Evolutionary conservation across 306 rosid genomes (phyloP).

Genomic region (Lupinus albus): DNA sequence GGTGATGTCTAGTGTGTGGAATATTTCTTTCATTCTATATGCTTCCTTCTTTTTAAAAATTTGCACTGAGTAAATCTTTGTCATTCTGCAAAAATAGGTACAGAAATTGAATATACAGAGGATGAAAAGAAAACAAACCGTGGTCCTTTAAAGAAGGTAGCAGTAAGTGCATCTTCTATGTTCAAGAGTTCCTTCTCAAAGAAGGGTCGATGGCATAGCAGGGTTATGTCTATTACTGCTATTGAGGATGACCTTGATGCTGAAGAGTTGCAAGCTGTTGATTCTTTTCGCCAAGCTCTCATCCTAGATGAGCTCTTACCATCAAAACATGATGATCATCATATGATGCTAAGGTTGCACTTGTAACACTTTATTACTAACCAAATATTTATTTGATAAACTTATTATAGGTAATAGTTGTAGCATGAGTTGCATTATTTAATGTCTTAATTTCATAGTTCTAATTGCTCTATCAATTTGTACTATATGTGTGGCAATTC

Average conservation of each 20-base stretch:
- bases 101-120: constrained; percentile 55
- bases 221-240: constrained; percentile 61
- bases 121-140: constrained; percentile 81
- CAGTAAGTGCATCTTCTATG: constrained; percentile 82
- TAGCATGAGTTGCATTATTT: constrained; percentile 10
- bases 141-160: constrained; percentile 77
- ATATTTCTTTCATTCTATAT: constrained; percentile 2
- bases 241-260: constrained; percentile 73
- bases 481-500: constrained; percentile 18
- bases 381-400: constrained; percentile 11
- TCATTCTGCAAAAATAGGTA: constrained; percentile 41
- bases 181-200: constrained; percentile 68
- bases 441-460: constrained; percentile 3
- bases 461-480: constrained; percentile 7
- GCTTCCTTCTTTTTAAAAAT: constrained; percentile 20
- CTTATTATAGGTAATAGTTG: background rate
- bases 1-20: background rate
- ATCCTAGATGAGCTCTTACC: constrained; percentile 82
- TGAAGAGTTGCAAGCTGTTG: constrained; percentile 73
- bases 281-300: constrained; percentile 81
- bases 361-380: background rate
- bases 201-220: constrained; percentile 75
- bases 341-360: constrained; percentile 76
- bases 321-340: constrained; percentile 80
- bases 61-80: constrained; percentile 9